Evolutionary conservation across 75 land plant genomes (phyloP).

Genomic region (Adiantum capillusveneris): DNA sequence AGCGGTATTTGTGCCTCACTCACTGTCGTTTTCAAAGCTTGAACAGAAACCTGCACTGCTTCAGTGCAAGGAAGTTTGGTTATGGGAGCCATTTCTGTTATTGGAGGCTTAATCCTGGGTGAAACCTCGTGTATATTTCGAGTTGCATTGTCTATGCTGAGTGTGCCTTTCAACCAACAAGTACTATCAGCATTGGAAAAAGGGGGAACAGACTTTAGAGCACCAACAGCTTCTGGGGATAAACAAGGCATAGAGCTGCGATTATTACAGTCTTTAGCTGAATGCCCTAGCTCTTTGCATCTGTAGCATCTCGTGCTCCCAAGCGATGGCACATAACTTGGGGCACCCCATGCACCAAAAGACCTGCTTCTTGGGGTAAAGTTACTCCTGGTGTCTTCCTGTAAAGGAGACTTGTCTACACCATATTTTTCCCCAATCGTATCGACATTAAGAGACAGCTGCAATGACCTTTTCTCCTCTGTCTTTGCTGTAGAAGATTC

Average conservation of each 20-base stretch:
- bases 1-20: too few relatives aligned
- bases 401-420: background rate
- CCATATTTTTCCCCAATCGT: too few relatives aligned
- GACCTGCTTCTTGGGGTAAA: background rate
- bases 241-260: background rate
- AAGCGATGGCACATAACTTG: slow-evolving; percentile 1
- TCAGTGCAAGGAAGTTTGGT: too few relatives aligned
- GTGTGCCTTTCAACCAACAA: background rate
- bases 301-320: slow-evolving; percentile 7
- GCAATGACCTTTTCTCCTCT: too few relatives aligned
- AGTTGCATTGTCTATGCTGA: background rate
- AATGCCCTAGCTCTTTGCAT: slow-evolving; percentile 5
- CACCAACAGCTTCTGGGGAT: slow-evolving; percentile 3
- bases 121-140: background rate
- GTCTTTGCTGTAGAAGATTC: too few relatives aligned
- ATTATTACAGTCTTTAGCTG: background rate
- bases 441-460: too few relatives aligned
- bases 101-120: background rate
- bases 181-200: background rate
- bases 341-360: background rate
- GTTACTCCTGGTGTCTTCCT: background rate
- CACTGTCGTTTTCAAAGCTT: too few relatives aligned
- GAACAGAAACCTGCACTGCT: too few relatives aligned
- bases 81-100: background rate
- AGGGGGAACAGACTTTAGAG: background rate